Evolutionary conservation across 1,284 basidiomycete species (phyloP).

Genomic region (Meira miltonrushii): DNA sequence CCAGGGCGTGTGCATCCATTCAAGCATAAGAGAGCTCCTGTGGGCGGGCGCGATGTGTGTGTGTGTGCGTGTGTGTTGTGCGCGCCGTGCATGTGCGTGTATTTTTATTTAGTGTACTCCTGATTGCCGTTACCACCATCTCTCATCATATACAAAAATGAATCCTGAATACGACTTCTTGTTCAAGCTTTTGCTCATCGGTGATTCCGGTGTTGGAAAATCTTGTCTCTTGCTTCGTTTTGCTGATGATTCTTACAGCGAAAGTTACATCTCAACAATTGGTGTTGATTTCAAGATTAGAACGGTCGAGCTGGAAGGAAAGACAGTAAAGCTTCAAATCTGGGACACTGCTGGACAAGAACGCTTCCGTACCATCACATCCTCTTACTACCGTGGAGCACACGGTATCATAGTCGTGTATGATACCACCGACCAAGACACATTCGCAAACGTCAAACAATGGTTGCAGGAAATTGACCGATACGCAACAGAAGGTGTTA

Average conservation of each 20-base stretch:
- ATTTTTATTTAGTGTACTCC: neutral
- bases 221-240: constrained; percentile 96
- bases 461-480: constrained; percentile 99
- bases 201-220: constrained; percentile 67
- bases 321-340: constrained; percentile 92
- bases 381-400: constrained; percentile 98
- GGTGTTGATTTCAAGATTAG: constrained; percentile 67
- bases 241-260: constrained; percentile 99
- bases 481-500: constrained; percentile 97
- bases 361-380: constrained; percentile 97
- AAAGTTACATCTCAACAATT: constrained; percentile 96
- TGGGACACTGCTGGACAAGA: constrained; percentile 99
- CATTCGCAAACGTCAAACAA: constrained; percentile 97
- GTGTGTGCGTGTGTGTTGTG: too few relatives aligned
- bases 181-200: constrained; percentile 47
- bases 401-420: constrained; percentile 82
- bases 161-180: constrained; percentile 49
- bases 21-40: too few relatives aligned
- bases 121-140: constrained; percentile 8
- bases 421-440: constrained; percentile 92
- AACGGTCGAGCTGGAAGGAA: constrained; percentile 91
- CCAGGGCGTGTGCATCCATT: too few relatives aligned
- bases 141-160: neutral
- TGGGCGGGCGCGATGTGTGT: too few relatives aligned
- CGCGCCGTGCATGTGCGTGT: too few relatives aligned